These are phyloP conservation scores for Fonsecaea nubica DNA, from an alignment of 2,329 filamentous ascomycete species.

Conservation along the genomic window DNA sequence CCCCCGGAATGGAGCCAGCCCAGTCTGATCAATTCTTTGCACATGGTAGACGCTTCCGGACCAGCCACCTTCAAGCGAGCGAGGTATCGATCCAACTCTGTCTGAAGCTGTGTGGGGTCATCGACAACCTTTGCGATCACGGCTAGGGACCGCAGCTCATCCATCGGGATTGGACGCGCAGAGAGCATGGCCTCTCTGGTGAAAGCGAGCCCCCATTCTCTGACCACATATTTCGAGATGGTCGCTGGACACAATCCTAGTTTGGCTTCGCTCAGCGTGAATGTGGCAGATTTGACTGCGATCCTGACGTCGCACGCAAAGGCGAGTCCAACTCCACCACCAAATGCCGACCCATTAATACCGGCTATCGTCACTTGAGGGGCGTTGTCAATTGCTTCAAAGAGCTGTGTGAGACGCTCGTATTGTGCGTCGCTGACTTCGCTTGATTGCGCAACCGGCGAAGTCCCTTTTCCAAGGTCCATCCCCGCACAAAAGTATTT, in stretches of 20 bases:
- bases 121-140: slow-evolving; percentile 39
- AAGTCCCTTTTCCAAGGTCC: slow-evolving; percentile 39
- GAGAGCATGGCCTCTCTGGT: slow-evolving; percentile 50
- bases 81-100: slow-evolving; percentile 42
- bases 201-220: slow-evolving; percentile 50
- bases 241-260: slow-evolving; percentile 49
- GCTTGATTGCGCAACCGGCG: slow-evolving; percentile 37
- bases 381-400: slow-evolving; percentile 49
- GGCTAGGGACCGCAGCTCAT: slow-evolving; percentile 42
- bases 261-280: slow-evolving; percentile 52
- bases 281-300: slow-evolving; percentile 28
- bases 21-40: slow-evolving; percentile 45
- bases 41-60: slow-evolving; percentile 44
- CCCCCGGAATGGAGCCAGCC: slow-evolving; percentile 40
- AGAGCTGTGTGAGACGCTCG: slow-evolving; percentile 39
- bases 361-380: slow-evolving; percentile 53
- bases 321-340: slow-evolving; percentile 53
- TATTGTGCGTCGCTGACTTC: slow-evolving; percentile 37
- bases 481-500: slow-evolving; percentile 39
- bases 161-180: slow-evolving; percentile 42
- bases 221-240: slow-evolving; percentile 51
- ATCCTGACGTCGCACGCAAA: slow-evolving; percentile 53
- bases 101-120: slow-evolving; percentile 28
- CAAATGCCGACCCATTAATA: slow-evolving; percentile 53
- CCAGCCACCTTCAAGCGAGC: slow-evolving; percentile 39